A percentile compares a stretch with the other conserved stretches of the same genome.
These are phyloP conservation scores for Pinus albicaulis DNA, from an alignment of 75 land plant genomes.

Conservation along the genomic window DNA sequence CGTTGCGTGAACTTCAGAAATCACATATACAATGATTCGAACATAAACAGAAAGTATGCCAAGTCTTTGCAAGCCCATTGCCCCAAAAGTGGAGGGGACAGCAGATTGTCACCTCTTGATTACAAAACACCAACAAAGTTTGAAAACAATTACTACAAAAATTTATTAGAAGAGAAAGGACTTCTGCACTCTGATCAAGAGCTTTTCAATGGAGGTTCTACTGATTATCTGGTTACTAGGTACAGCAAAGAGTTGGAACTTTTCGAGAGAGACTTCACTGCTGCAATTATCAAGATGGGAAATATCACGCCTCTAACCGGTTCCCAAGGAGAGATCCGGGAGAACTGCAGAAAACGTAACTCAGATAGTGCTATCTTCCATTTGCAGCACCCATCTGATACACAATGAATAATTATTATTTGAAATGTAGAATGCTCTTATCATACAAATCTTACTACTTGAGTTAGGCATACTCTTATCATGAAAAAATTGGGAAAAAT, in stretches of 20 bases:
- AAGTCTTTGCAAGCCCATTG: slow-evolving; percentile 7
- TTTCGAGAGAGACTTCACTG: slow-evolving; percentile 29
- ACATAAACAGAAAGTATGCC: slow-evolving; percentile 16
- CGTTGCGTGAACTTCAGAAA: not conserved
- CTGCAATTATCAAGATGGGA: slow-evolving; percentile 39
- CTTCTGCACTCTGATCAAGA: slow-evolving; percentile 57
- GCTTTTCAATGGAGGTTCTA: slow-evolving; percentile 35
- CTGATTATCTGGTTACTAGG: slow-evolving; percentile 13
- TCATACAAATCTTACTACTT: no score
- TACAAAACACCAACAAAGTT: slow-evolving; percentile 29
- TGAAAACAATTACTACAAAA: slow-evolving; percentile 48
- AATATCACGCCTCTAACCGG: slow-evolving; percentile 18
- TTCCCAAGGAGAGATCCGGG: slow-evolving; percentile 22
- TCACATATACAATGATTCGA: slow-evolving; percentile 7
- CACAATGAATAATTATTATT: no score
- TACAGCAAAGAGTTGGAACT: slow-evolving; percentile 9
- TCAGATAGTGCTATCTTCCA: not conserved
- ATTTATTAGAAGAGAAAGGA: slow-evolving; percentile 32
- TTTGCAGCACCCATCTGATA: no score
- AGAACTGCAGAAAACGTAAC: slow-evolving; percentile 26
- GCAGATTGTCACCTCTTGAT: slow-evolving; percentile 41
- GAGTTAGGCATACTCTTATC: no score
- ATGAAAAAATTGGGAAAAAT: no score
- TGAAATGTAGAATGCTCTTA: no score
- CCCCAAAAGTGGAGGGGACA: slow-evolving; percentile 22